Percentiles rank a stretch among this genome's conserved stretches.
These are phyloP conservation scores for Aspergillus sp. DNA, from an alignment of 2,329 filamentous ascomycete genomes.

Conservation along the genomic window DNA sequence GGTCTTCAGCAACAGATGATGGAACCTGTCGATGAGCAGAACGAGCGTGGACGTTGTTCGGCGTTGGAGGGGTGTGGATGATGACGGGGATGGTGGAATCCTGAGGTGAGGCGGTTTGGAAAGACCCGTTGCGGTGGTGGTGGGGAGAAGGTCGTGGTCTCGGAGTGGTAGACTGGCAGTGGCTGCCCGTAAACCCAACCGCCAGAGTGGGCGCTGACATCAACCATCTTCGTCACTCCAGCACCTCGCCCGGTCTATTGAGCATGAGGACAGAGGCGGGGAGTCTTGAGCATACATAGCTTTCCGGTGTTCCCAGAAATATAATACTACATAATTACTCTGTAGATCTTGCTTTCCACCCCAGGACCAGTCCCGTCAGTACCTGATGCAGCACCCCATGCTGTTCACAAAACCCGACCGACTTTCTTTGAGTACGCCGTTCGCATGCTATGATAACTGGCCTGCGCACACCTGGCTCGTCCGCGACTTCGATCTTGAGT, in stretches of 20 bases:
- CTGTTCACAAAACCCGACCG: not conserved
- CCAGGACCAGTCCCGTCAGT: not conserved
- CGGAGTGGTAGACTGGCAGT: slow-evolving; percentile 9
- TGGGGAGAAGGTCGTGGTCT: slow-evolving; percentile 14
- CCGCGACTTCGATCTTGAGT: not conserved
- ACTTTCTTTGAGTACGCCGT: not conserved
- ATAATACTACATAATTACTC: not conserved
- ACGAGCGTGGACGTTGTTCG: slow-evolving; percentile 14
- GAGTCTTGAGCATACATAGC: not conserved
- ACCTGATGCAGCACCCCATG: not conserved
- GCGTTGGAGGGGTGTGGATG: slow-evolving; percentile 4
- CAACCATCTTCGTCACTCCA: slow-evolving; percentile 3
- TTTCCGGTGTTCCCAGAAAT: not conserved
- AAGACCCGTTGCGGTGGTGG: slow-evolving; percentile 18
- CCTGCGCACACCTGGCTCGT: not conserved
- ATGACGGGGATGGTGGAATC: slow-evolving; percentile 12
- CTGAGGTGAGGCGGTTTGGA: slow-evolving; percentile 21
- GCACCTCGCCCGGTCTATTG: slow-evolving; percentile 1
- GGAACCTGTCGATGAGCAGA: slow-evolving; percentile 13
- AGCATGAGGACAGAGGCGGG: slow-evolving; percentile 6
- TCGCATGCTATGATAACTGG: not conserved
- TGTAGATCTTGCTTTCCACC: not conserved
- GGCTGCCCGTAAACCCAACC: slow-evolving; percentile 20
- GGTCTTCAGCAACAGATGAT: slow-evolving; percentile 12
- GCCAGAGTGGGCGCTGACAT: slow-evolving; percentile 8